Evolutionary conservation across 1,139 yeast genomes (phyloP).

Genomic region (Candida pseudoviswanathii): DNA sequence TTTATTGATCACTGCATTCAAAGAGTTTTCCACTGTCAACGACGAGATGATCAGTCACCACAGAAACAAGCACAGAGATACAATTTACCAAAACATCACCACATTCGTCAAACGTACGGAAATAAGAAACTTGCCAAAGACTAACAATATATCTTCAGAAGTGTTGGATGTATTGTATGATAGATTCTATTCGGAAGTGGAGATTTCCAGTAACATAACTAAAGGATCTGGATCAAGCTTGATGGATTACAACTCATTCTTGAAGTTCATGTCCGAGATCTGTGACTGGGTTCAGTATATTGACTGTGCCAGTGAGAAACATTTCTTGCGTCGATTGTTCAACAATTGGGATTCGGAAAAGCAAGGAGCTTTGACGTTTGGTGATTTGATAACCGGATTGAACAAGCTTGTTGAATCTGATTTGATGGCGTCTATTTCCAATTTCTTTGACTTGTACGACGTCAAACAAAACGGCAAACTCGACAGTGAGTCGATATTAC

Average conservation of each 20-base stretch:
- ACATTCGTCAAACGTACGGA: constrained; percentile 91
- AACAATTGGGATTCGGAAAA: constrained; percentile 66
- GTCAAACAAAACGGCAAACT: constrained; percentile 60
- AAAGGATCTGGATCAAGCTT: constrained; percentile 68
- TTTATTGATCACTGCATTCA: constrained; percentile 85
- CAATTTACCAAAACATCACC: constrained; percentile 83
- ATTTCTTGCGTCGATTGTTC: constrained; percentile 65
- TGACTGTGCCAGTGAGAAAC: constrained; percentile 24
- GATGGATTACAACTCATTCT: constrained; percentile 76
- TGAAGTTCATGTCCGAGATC: constrained; percentile 72
- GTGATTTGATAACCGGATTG: constrained; percentile 73
- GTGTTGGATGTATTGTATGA: constrained; percentile 79
- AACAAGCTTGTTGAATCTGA: constrained; percentile 72
- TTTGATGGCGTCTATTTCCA: constrained; percentile 75
- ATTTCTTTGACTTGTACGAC: constrained; percentile 78
- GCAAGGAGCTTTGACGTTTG: constrained; percentile 60
- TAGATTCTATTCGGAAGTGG: constrained; percentile 78
- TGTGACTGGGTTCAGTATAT: constrained; percentile 68
- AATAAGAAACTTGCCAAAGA: constrained; percentile 77
- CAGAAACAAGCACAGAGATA: constrained; percentile 71
- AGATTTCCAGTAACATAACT: constrained; percentile 57
- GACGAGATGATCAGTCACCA: constrained; percentile 72
- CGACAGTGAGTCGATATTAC: constrained; percentile 77
- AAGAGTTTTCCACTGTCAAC: constrained; percentile 80
- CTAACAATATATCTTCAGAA: constrained; percentile 57